Evolutionary conservation across 305 asterid genomes (phyloP), one percentile per base, ranked within the genome.

Genomic region (Fraxinus ornus): DNA sequence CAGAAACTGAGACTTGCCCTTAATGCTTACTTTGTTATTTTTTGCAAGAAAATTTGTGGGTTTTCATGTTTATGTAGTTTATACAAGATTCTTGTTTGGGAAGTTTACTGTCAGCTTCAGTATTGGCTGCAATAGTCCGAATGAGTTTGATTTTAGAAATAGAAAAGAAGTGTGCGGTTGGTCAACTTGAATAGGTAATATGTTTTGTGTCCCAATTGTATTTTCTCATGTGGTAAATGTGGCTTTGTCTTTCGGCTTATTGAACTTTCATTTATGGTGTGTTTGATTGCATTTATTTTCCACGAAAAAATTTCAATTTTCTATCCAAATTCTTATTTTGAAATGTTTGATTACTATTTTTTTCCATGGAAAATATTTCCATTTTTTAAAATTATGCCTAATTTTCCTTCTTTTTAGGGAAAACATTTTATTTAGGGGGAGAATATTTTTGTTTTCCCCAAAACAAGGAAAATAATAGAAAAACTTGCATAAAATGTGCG

Each of bases 101-200:
- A 77, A 44, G 78, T 72, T 70, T 72, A 6, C 1, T 71, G 86
- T 73, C 77, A 76, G 49, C 75, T 88, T 87, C 91, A 87, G 84
- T 80, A 12, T 80, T 82, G 90, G 90, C 86, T 75, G 91, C 91
- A 79, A 75, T 71, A 83, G 81, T 81, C 87, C 85, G 80, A 84
- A 19, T 15, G 44, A 8, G 77, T 57, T 52, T 19, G 21, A 60
- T 32, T 64, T 82, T 37, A 71, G 86, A 85, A 37, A 75, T 44
- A 62, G 15, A 33, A 26, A 66, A 12, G 35, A 66, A 9, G 7
- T 66, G 1, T 9, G 35, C n/a, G 0, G 17, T 24, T 36, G 30
- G 71, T 19, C 30, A 62, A 62, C 71, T 19, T 41, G 52, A 41
- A 41, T 44, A 0, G n/a, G 55, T 44, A 44, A 10, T 0, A 44